Evolutionary conservation across 2,329 filamentous ascomycete species (phyloP).

Genomic region (Amesomyces nigricolor): DNA sequence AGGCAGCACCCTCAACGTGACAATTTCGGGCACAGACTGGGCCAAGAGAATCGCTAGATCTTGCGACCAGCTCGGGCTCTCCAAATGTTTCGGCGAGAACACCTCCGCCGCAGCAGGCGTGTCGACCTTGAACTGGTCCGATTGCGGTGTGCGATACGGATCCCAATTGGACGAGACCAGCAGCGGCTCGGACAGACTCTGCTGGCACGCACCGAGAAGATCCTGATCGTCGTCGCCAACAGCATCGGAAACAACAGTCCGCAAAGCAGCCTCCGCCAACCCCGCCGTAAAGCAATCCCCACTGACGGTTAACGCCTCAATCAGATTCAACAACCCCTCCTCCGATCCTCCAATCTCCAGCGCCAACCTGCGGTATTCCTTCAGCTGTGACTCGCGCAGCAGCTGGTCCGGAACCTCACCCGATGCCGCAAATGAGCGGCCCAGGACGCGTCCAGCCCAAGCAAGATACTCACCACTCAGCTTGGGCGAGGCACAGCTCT

Average conservation of each 20-base stretch:
- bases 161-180: slow-evolving; percentile 52
- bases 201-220: slow-evolving; percentile 46
- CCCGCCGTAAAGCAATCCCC: slow-evolving; percentile 52
- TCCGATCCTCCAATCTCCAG: slow-evolving; percentile 53
- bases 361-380: slow-evolving; percentile 43
- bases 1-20: slow-evolving; percentile 63
- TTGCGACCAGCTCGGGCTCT: slow-evolving; percentile 53
- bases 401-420: slow-evolving; percentile 60
- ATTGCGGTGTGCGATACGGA: slow-evolving; percentile 49
- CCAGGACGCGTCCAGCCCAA: slow-evolving; percentile 82
- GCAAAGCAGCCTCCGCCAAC: slow-evolving; percentile 55
- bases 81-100: slow-evolving; percentile 38
- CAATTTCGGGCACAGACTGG: slow-evolving; percentile 53
- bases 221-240: slow-evolving; percentile 41
- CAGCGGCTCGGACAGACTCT: slow-evolving; percentile 47
- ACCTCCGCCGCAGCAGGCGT: slow-evolving; percentile 29
- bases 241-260: slow-evolving; percentile 52
- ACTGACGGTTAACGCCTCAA: slow-evolving; percentile 57
- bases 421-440: slow-evolving; percentile 73
- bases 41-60: slow-evolving; percentile 57
- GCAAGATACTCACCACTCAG: slow-evolving; percentile 65
- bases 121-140: slow-evolving; percentile 38
- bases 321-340: slow-evolving; percentile 53
- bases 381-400: slow-evolving; percentile 53
- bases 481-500: slow-evolving; percentile 61